Evolutionary conservation across 108 stramenopile genomes (phyloP).

Genomic region (Skeletonema grethae): DNA sequence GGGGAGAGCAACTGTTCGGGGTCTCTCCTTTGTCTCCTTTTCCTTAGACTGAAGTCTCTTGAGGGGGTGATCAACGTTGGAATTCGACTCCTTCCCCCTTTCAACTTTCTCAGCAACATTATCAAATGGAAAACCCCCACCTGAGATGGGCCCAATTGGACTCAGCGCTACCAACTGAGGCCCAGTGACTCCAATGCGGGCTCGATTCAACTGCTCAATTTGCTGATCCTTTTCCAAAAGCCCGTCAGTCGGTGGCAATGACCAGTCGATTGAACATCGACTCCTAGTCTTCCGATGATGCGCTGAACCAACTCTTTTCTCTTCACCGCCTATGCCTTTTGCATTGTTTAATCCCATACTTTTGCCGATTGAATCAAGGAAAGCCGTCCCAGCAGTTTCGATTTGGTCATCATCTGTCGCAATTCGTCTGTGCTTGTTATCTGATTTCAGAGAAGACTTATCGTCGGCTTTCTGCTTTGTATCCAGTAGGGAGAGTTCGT

Average conservation of each 20-base stretch:
- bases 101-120: conserved; percentile 10
- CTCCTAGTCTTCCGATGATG: conserved; percentile 88
- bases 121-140: conserved; percentile 21
- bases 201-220: conserved; percentile 43
- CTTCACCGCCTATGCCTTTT: conserved; percentile 61
- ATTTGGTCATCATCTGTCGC: conserved; percentile 75
- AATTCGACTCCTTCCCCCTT: background rate
- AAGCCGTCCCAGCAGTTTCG: conserved; percentile 74
- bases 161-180: conserved; percentile 21
- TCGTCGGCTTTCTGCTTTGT: conserved; percentile 1
- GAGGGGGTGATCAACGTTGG: conserved; percentile 33
- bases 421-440: conserved; percentile 36
- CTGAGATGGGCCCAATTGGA: conserved; percentile 9
- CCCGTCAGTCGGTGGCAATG: conserved; percentile 63
- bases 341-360: conserved; percentile 49
- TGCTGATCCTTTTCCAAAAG: conserved; percentile 51
- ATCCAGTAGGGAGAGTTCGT: conserved; percentile 4
- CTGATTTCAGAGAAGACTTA: background rate
- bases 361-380: conserved; percentile 78
- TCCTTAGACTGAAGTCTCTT: conserved; percentile 13
- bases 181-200: conserved; percentile 1
- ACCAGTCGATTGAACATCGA: conserved; percentile 86
- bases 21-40: background rate
- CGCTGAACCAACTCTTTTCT: conserved; percentile 62
- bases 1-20: conserved; percentile 46